A percentile compares a stretch with the other conserved stretches of the same genome.
Evolutionary conservation across 148 eudicot genomes (phyloP).

Genomic region (Vaccinium corymbosum): DNA sequence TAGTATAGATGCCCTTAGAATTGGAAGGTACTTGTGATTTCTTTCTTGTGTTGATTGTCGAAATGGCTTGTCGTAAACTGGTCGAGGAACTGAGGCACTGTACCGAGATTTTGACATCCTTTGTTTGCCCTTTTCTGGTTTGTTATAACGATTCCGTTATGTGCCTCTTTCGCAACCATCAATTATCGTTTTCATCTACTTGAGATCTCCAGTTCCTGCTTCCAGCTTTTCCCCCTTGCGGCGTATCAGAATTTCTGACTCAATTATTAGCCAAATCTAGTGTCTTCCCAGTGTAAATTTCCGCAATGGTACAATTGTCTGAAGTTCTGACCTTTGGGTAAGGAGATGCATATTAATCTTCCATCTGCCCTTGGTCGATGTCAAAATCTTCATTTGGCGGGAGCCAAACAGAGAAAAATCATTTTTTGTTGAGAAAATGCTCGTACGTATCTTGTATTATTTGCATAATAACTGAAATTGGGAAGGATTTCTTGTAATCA

Average conservation of each 20-base stretch:
- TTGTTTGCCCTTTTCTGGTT: neutral
- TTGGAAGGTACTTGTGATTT: neutral
- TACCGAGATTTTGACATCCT: neutral
- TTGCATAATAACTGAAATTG: too few species aligned
- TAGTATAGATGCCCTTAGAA: neutral
- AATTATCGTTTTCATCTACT: neutral
- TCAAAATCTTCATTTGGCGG: too few species aligned
- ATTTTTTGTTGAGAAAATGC: too few species aligned
- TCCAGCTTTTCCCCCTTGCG: neutral
- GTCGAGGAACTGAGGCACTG: too few species aligned
- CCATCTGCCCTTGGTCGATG: too few species aligned
- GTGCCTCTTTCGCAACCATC: neutral
- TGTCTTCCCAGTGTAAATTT: neutral
- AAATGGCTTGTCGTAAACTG: too few species aligned
- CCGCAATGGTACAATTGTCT: neutral
- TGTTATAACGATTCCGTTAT: neutral
- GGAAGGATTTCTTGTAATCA: too few species aligned
- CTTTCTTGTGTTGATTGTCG: neutral
- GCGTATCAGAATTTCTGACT: neutral
- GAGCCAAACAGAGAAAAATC: too few species aligned
- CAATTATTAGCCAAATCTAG: neutral
- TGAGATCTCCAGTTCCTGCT: neutral
- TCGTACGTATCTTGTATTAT: too few species aligned
- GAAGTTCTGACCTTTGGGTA: neutral
- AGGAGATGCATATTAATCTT: neutral